Conservation (phyloP, 208 protist genomes). For the Leishmania braziliensis region DNA sequence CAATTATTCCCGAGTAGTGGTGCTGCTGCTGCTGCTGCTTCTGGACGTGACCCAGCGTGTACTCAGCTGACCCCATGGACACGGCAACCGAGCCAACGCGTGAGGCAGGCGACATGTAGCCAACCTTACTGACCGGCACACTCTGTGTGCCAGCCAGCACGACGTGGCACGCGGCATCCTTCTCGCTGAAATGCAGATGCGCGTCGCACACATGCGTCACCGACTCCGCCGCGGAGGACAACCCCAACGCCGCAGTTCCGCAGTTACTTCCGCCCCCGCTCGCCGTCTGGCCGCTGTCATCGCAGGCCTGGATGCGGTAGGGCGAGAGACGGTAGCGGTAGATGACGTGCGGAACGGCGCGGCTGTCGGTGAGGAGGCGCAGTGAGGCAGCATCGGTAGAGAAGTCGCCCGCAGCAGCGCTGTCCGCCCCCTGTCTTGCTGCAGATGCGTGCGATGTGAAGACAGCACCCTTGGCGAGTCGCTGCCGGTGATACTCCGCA, state of each 20-base stretch:
- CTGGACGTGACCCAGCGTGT: constrained; percentile 15
- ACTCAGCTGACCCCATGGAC: constrained; percentile 2
- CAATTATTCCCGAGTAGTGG: not conserved
- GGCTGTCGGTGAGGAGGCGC: constrained; percentile 6
- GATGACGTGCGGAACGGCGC: constrained; percentile 55
- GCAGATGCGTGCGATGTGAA: constrained; percentile 9
- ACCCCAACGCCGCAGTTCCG: not conserved
- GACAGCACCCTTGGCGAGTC: constrained; percentile 3
- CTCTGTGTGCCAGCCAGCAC: constrained; percentile 28
- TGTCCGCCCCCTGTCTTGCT: not conserved
- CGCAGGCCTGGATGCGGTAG: constrained; percentile 12
- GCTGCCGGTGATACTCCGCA: constrained; percentile 41
- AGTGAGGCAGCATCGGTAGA: not conserved
- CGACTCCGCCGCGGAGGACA: not conserved
- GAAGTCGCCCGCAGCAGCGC: not conserved
- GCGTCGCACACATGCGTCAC: constrained; percentile 29
- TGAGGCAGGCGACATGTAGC: not conserved
- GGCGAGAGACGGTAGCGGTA: constrained; percentile 65
- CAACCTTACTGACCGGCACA: not conserved
- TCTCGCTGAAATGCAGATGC: constrained; percentile 23
- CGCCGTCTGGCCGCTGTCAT: not conserved
- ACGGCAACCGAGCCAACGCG: not conserved
- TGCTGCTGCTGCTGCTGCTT: not conserved
- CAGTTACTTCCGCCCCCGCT: not conserved
- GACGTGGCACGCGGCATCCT: constrained; percentile 18